Percentiles rank a stretch among this genome's conserved stretches.
Conservation (phyloP, 208 protist species). For the Trypanosomatidae sp. region DNA sequence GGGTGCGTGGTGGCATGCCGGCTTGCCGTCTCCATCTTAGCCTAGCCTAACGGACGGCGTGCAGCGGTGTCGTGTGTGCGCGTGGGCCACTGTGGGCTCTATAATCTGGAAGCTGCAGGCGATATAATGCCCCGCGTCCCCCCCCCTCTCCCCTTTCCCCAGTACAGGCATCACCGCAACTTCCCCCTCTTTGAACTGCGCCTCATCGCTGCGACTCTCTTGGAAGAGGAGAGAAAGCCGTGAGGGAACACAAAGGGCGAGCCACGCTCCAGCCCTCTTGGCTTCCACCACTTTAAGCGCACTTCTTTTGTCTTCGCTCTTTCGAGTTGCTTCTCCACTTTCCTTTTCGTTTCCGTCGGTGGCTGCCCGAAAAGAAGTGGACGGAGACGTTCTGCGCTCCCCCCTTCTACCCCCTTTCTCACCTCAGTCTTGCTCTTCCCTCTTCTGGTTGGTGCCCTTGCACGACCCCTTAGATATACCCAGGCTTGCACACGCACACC, state of each 20-base stretch:
- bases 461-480: background rate
- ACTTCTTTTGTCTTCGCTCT: conserved; percentile 3
- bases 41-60: background rate
- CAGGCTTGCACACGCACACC: background rate
- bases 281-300: background rate
- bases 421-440: background rate
- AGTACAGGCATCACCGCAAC: background rate
- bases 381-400: background rate
- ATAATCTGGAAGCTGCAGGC: background rate
- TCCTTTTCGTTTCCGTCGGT: background rate
- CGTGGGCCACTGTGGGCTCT: background rate
- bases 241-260: too few relatives aligned
- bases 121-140: background rate
- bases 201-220: too few relatives aligned
- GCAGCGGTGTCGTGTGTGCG: background rate
- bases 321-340: background rate
- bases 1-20: background rate
- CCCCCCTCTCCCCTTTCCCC: background rate
- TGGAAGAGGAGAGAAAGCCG: too few relatives aligned
- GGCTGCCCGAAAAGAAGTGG: background rate
- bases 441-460: background rate
- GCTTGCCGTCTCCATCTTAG: background rate
- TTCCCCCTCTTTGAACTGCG: background rate
- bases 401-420: background rate
- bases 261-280: too few relatives aligned